Conservation (phyloP, 192 early-diverging fungal genomes). For the Kickxella alabastrina region DNA sequence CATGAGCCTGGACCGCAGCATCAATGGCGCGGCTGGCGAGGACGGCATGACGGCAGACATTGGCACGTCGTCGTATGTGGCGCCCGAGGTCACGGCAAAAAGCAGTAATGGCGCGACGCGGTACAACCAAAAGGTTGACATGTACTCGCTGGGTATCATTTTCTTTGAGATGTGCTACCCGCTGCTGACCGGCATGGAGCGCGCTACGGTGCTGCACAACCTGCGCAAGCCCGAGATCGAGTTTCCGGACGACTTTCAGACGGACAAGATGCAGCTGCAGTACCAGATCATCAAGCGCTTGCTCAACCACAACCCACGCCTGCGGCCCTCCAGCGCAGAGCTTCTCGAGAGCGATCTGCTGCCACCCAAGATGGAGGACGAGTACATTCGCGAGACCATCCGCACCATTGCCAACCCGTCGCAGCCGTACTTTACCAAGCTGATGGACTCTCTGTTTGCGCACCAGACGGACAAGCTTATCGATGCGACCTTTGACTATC, state of each 20-base stretch:
- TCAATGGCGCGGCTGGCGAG: too few relatives aligned
- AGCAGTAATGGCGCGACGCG: slow-evolving; percentile 30
- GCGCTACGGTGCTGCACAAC: slow-evolving; percentile 61
- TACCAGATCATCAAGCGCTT: slow-evolving; percentile 66
- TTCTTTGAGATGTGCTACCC: slow-evolving; percentile 91
- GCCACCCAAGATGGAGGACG: slow-evolving; percentile 83
- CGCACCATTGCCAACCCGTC: slow-evolving; percentile 85
- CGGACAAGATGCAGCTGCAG: slow-evolving; percentile 62
- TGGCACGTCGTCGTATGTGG: slow-evolving; percentile 87
- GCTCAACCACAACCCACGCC: slow-evolving; percentile 69
- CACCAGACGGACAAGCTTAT: slow-evolving; percentile 76
- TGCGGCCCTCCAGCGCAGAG: slow-evolving; percentile 76
- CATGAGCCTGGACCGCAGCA: slow-evolving; percentile 27
- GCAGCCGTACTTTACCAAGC: slow-evolving; percentile 75
- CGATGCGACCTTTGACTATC: slow-evolving; percentile 88
- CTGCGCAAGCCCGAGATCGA: slow-evolving; percentile 54
- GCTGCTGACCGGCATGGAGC: slow-evolving; percentile 84
- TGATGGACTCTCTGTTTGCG: slow-evolving; percentile 78
- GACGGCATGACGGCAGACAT: slow-evolving; percentile 75
- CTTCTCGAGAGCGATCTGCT: slow-evolving; percentile 75
- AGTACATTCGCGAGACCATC: slow-evolving; percentile 87
- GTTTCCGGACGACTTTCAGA: slow-evolving; percentile 58
- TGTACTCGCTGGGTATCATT: slow-evolving; percentile 91
- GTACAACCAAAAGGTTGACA: slow-evolving; percentile 78
- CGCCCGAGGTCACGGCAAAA: slow-evolving; percentile 55